Base-by-base conservation (phyloP, 2,329 filamentous ascomycete species). In the Cytospora chrysosperma region DNA sequence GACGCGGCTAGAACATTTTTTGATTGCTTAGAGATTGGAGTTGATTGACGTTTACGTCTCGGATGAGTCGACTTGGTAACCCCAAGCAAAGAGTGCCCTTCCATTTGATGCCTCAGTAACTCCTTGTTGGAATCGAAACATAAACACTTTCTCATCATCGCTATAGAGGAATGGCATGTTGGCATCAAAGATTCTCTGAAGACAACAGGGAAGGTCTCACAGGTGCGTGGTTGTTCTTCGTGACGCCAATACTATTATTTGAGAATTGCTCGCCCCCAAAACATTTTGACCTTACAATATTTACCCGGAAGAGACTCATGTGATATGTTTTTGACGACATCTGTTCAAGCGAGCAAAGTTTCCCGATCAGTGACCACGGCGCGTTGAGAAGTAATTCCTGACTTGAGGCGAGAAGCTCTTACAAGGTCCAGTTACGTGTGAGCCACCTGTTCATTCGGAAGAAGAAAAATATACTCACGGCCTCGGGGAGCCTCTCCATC, bases 301-400 rank as follows among this genome's bases (percentile, higher is more conserved):
- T 15, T 37, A 12, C 34, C 17, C 34, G 34, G 13, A 37, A 13
- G 34, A 37, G 17, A 17, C 15, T 37, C 34, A 13, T 15, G 34
- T 37, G 13, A 15, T 37, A 6, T 40, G 8, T n/a, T 40, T n/a
- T 40, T 17, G 17, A 40, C 37, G 17, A 40, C 19, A 10, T n/a
- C 37, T n/a, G n/a, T 5, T 40, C 10, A n/a, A 40, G 15, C 37
- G 37, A 40, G 9, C 37, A 40, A 40, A 17, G 9, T 9, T 24
- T 7, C 52, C 12, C 6, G 24, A 37, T 55, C 26, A 19, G 32
- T 26, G 24, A 17, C 70, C 70, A 72, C 26, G 54, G 49, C 9
- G 4, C 26, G 8, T 67, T 65, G 55, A 67, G 71, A 47, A 72
- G 72, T 9, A 67, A 17, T 6, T 72, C 52, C 19, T 68, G 50